These are phyloP conservation scores for Nannochloropsis salina DNA, from an alignment of 108 stramenopile species.

Conservation along the genomic window DNA sequence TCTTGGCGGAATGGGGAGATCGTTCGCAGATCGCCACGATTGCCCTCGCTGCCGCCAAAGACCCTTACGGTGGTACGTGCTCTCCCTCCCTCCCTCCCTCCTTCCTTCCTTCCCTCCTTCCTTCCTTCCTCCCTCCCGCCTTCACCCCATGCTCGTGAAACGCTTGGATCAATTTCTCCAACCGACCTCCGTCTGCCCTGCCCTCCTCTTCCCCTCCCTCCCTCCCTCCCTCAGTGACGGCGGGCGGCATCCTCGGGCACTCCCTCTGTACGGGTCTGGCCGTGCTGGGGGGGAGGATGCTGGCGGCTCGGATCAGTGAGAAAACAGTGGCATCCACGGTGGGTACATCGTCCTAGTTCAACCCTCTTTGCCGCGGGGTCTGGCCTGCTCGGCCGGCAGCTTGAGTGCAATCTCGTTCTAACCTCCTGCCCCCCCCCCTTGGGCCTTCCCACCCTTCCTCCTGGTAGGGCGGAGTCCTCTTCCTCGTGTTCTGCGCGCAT, in stretches of 20 bases:
- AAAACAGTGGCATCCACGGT: constrained; percentile 60
- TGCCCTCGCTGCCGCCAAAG: constrained; percentile 89
- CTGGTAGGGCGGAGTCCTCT: constrained; percentile 78
- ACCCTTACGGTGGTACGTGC: constrained; percentile 66
- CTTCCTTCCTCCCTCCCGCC: not conserved
- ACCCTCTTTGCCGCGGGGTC: not conserved
- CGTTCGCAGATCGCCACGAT: constrained; percentile 99
- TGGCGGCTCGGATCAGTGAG: constrained; percentile 89
- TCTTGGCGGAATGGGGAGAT: constrained; percentile 99
- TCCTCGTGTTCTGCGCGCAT: constrained; percentile 86
- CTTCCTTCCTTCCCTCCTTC: not conserved
- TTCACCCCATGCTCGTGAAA: too few relatives aligned
- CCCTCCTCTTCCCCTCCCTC: not conserved
- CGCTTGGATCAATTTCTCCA: not conserved
- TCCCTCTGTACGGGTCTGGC: constrained; percentile 80
- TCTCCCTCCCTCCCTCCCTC: not conserved
- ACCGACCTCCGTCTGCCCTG: not conserved
- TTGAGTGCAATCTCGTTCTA: not conserved
- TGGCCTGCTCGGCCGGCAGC: not conserved
- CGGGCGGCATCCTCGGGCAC: constrained; percentile 94
- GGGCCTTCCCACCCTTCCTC: not conserved
- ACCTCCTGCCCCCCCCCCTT: not conserved
- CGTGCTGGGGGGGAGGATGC: constrained; percentile 92
- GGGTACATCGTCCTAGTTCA: not conserved
- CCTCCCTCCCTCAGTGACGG: constrained; percentile 58